Base-by-base conservation (phyloP, 164 flowering plant species). In the Berberis vulgaris region DNA sequence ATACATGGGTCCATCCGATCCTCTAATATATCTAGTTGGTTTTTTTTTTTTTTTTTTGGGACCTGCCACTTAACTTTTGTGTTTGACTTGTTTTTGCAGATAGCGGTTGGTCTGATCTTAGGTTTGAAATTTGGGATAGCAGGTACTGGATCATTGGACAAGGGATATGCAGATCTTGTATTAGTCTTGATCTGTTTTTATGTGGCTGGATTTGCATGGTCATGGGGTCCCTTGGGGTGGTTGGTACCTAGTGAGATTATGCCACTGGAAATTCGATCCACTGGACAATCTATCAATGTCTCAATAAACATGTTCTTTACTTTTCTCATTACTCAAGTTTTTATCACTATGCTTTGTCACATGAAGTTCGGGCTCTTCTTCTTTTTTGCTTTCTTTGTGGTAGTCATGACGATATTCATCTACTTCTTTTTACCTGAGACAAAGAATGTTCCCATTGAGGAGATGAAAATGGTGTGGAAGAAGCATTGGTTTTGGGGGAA, bases 211-310 rank as follows among this genome's bases (percentile, higher is more conserved):
- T 62, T 62, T 52, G 65, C 65, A 7, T 62, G 65, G 65, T 62
- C 65, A 42, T 61, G 64, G 64, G 64, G 64, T 53, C 64, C 64
- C 1, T 61, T 61, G 64, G 64, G 64, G 11, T 61, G 64, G 64
- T 61, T 61, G 53, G 64, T 61, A 2, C 64, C 64, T 0, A 61
- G 64, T 61, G 64, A 61, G 26, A 61, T 61, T 40, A 47, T 49
- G 54, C 64, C 64, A 38, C 43, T 61, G 49, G 64, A 61, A 47
- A 61, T 61, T 6, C 52, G 64, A 47, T 61, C 64, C 5, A 54
- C 64, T 3, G 64, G 64, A 26, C 54, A 61, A 61, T 41, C 64
- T n/a, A 61, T 61, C 12, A 61, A 47, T 49, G 64, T 61, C 9
- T 47, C 64, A 38, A 45, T 61, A 2, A 61, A 61, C 64, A 61